These are phyloP conservation scores for Proliferodiscus dingleyae DNA, from an alignment of 2,329 filamentous ascomycete genomes.

Conservation along the genomic window DNA sequence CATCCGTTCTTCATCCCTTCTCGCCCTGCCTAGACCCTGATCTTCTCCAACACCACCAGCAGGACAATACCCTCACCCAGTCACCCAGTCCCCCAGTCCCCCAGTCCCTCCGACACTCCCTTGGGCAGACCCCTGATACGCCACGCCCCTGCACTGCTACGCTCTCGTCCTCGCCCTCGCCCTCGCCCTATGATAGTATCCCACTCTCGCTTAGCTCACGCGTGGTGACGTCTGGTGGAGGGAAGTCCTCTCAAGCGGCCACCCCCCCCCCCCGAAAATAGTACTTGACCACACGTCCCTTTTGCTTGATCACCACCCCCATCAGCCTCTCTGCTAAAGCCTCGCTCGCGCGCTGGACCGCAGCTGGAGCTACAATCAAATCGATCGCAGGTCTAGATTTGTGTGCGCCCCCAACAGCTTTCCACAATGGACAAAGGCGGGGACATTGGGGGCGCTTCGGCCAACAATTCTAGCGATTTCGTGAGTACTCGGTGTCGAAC, in stretches of 20 bases:
- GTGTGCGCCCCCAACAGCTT: background rate
- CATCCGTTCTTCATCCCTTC: slow-evolving; percentile 6
- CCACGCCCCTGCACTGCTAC: too few species aligned
- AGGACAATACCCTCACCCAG: too few species aligned
- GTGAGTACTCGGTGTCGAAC: slow-evolving; percentile 50
- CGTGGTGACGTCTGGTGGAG: background rate
- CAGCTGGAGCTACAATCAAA: background rate
- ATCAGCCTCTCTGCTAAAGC: too few species aligned
- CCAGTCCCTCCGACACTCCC: background rate
- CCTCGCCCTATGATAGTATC: background rate
- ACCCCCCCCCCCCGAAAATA: background rate
- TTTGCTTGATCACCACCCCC: too few species aligned
- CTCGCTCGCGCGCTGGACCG: background rate
- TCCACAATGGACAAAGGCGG: slow-evolving; percentile 31
- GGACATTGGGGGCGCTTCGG: slow-evolving; percentile 31
- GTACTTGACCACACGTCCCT: background rate
- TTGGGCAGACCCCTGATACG: too few species aligned
- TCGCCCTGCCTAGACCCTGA: slow-evolving; percentile 18
- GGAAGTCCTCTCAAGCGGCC: background rate
- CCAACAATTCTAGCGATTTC: slow-evolving; percentile 92
- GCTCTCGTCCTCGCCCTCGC: too few species aligned
- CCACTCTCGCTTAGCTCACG: background rate
- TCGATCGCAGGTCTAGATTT: too few species aligned
- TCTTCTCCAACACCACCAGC: too few species aligned
- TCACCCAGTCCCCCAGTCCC: background rate